A percentile compares a stretch with the other conserved stretches of the same genome.
phyloP scores from a whole-genome alignment of 2,329 filamentous ascomycete species.

The Mollisiaceae sp. region DNA sequence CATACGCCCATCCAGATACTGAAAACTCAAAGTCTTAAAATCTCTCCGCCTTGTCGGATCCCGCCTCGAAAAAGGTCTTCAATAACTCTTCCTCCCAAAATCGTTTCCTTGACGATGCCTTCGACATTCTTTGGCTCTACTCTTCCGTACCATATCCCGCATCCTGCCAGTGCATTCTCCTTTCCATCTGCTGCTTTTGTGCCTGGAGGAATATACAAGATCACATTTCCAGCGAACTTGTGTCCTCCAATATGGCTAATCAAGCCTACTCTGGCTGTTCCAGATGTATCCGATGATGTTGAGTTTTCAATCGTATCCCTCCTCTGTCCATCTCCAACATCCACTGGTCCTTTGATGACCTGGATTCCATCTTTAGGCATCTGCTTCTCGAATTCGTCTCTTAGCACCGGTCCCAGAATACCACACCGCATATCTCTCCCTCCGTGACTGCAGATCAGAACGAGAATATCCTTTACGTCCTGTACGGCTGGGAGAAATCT shows the following conservation, averaged over 20 bases:
- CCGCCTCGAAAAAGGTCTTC: conserved; percentile 75
- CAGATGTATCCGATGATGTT: conserved; percentile 35
- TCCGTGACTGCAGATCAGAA: conserved; percentile 89
- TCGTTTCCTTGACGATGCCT: conserved; percentile 74
- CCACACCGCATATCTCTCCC: conserved; percentile 84
- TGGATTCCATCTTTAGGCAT: conserved; percentile 56
- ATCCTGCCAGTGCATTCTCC: conserved; percentile 66
- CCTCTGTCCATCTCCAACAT: conserved; percentile 16
- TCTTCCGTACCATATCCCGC: conserved; percentile 82
- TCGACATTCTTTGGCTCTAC: conserved; percentile 78
- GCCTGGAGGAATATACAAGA: conserved; percentile 74
- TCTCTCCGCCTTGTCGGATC: conserved; percentile 59
- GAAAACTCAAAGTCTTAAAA: conserved; percentile 42
- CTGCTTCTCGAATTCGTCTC: conserved; percentile 69
- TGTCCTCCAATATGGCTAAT: conserved; percentile 86
- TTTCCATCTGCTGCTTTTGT: conserved; percentile 48
- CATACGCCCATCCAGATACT: not conserved
- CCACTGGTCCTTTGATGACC: conserved; percentile 53
- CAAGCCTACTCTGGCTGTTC: conserved; percentile 63
- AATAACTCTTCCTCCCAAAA: conserved; percentile 70
- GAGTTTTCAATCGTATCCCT: conserved; percentile 49
- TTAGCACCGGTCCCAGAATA: conserved; percentile 74
- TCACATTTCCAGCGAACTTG: conserved; percentile 85
- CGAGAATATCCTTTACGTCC: conserved; percentile 69
- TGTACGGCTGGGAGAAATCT: conserved; percentile 60